Evolutionary conservation across 306 rosid genomes (phyloP), one percentile per base, ranked within the genome.

Genomic region (Purshia tridentata): DNA sequence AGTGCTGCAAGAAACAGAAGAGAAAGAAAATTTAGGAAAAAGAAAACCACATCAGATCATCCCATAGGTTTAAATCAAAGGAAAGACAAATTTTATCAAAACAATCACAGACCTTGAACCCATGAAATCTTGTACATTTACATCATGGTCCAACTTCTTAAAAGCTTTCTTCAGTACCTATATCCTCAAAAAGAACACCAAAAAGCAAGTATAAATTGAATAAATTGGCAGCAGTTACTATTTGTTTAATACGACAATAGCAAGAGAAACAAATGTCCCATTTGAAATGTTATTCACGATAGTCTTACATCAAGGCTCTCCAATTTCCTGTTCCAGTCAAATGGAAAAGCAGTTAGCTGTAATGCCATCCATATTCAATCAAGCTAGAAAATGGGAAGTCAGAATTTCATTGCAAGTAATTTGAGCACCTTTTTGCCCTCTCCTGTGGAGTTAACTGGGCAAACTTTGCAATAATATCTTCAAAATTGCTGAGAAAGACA

Each of bases 261-360:
- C 76, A 64, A 9, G 37, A 76, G 12, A 65, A 40, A 19, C 48
- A 67, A 72, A 69, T 41, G 66, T 14, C 20, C 20, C 52, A 42
- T 69, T 55, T 41, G 67, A 79, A 70, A 76, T 76, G 58, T 59
- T 51, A 19, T 65, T 52, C 0, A 67, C 4, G 19, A 76, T 29
- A 44, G 51, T 83, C 97, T 73, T 88, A 91, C 97, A 82, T 87
- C 95, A 77, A 91, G 97, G 79, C 89, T 87, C 75, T 88, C 95
- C 95, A 88, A 59, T 81, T 91, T 91, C 87, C 92, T 89, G 92
- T 62, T 77, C 74, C 76, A 82, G 46, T 61, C 75, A 69, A 83
- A 76, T 4, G 37, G 72, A 82, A 76, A 70, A 60, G 7, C 69
- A 52, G 53, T 83, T 76, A 80, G 72, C 69, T 70, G 10, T 9